These are phyloP conservation scores for Blepharisma stoltei DNA, from an alignment of 73 alveolate species.

Conservation along the genomic window DNA sequence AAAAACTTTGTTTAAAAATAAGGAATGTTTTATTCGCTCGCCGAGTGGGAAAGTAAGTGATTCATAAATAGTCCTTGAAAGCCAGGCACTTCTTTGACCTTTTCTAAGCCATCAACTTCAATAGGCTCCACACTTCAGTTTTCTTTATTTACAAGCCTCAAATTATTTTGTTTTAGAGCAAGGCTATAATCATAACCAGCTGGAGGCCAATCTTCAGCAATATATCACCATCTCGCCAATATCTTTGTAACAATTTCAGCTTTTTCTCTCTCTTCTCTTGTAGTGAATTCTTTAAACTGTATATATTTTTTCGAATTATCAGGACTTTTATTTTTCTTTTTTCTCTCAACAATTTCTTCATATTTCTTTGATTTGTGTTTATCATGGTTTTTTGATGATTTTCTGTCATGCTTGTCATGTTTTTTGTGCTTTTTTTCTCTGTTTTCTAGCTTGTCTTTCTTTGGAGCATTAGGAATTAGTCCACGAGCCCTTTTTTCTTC, in stretches of 20 bases:
- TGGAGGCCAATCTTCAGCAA: slow-evolving; percentile 83
- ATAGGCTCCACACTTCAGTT: slow-evolving; percentile 73
- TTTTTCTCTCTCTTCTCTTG: slow-evolving; percentile 18
- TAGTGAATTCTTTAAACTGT: slow-evolving; percentile 6
- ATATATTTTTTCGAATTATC: slow-evolving; percentile 12
- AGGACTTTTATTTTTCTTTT: neutral
- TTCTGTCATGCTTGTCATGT: neutral
- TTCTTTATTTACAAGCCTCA: slow-evolving; percentile 56
- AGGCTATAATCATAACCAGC: slow-evolving; percentile 56
- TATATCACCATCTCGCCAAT: slow-evolving; percentile 65
- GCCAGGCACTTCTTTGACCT: slow-evolving; percentile 70
- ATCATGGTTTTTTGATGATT: neutral
- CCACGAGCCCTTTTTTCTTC: slow-evolving; percentile 14
- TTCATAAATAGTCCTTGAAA: slow-evolving; percentile 64
- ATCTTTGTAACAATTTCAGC: slow-evolving; percentile 28
- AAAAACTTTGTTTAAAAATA: too few relatives aligned
- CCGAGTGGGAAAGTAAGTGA: too few relatives aligned
- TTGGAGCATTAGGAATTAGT: neutral
- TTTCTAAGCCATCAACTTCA: slow-evolving; percentile 56
- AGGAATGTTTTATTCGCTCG: too few relatives aligned
- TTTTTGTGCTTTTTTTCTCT: neutral
- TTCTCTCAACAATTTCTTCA: neutral
- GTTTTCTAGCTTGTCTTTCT: neutral
- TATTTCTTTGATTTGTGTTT: neutral
- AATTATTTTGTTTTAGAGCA: slow-evolving; percentile 47